Evolutionary conservation across 257 asterid species (phyloP).

Genomic region (Mitragyna speciosa): DNA sequence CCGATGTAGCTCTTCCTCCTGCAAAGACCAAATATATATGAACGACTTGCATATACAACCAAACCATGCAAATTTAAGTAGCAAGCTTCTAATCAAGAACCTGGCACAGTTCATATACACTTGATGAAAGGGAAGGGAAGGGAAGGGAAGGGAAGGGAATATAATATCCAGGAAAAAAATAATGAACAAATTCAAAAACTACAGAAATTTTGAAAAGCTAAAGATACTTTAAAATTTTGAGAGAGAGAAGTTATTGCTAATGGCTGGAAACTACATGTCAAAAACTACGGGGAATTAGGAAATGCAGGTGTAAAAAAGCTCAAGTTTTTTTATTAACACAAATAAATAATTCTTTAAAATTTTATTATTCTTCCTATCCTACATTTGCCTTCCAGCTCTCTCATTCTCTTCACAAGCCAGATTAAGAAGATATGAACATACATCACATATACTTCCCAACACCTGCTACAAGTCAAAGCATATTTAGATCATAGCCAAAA

Average conservation of each 20-base stretch:
- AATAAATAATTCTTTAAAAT: not conserved
- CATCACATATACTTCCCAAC: not conserved
- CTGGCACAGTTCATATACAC: not conserved
- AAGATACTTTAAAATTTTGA: no score
- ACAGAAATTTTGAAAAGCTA: no score
- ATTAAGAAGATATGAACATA: not conserved
- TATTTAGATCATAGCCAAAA: not conserved
- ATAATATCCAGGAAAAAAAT: not conserved
- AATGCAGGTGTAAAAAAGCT: not conserved
- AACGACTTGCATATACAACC: not conserved
- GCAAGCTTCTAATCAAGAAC: not conserved
- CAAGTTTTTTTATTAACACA: not conserved
- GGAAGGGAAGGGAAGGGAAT: no score
- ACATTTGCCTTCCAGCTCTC: not conserved
- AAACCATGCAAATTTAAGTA: not conserved
- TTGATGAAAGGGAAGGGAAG: no score
- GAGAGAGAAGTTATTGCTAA: no score
- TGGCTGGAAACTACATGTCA: no score
- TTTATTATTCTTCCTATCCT: not conserved
- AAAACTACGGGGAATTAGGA: not conserved
- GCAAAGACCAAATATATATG: conserved; percentile 26
- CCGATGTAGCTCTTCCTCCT: conserved; percentile 80
- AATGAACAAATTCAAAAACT: not conserved
- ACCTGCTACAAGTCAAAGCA: not conserved
- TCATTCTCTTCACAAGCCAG: not conserved